Evolutionary conservation across 257 asterid genomes (phyloP), one percentile per base, ranked within the genome.

Genomic region (Petunia axillaris): DNA sequence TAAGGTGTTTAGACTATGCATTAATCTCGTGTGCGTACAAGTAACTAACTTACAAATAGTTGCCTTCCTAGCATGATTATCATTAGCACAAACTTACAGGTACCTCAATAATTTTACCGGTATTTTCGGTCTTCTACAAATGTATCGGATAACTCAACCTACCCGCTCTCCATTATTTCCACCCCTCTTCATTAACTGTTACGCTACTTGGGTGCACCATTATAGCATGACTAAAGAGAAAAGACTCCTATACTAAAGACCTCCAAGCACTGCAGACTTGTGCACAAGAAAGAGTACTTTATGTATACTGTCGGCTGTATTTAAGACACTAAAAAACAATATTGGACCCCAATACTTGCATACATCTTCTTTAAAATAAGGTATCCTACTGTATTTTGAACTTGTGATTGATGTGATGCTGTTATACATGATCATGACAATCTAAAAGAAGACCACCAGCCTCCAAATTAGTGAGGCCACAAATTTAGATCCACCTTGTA

Each of bases 271-370:
- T 67, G 46, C 75, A 41, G 41, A 41, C 53, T 25, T 66, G 53
- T 66, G 14, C 75, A 41, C 48, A 41, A 2, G 38, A 66, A 66
- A 66, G 53, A 15, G 13, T 6, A 38, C 0, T 66, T 41, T 39
- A 67, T 41, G 53, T 41, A 66, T 8, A 40, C 6, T 66, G 54
- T 15, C 74, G 2, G 53, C 15, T 6, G 74, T 65, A 65, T 65
- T 65, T 65, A 65, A 65, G 75, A 66, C 75, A 41, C 75, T 41
- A 66, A 41, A 66, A 66, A 7, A 41, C 75, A 66, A n/a, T n/a
- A 43, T 16, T 38, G 57, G 57, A 44, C 57, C 76, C n/a, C n/a
- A 68, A 8, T 66, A 40, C 75, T 40, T 41, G 14, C 4, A 15
- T 16, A 44, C 57, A 68, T 39, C n/a, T 43, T 8, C 58, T 10